These are phyloP conservation scores for Microcyclospora tardicrescens DNA, from an alignment of 2,329 filamentous ascomycete species.

Conservation along the genomic window DNA sequence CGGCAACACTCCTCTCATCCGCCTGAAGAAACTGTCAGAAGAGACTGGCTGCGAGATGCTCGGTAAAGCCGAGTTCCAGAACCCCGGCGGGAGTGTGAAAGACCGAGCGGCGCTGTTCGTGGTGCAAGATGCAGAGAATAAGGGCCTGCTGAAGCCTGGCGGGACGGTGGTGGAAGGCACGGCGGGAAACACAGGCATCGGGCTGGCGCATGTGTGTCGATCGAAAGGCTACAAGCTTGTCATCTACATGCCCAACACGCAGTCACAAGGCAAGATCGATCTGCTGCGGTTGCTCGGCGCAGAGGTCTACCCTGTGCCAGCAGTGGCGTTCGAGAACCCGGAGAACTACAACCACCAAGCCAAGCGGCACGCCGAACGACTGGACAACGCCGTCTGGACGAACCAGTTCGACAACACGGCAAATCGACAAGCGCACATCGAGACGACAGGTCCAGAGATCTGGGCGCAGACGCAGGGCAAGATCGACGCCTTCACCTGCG, in stretches of 20 bases:
- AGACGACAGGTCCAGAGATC: constrained; percentile 95
- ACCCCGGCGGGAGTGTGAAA: constrained; percentile 91
- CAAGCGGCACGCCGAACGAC: constrained; percentile 67
- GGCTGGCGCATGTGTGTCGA: constrained; percentile 89
- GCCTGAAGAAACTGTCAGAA: constrained; percentile 73
- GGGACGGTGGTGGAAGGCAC: constrained; percentile 96
- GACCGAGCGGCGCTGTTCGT: constrained; percentile 92
- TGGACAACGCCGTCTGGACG: constrained; percentile 91
- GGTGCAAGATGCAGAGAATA: constrained; percentile 84
- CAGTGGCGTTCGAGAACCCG: constrained; percentile 88
- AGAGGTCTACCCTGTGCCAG: constrained; percentile 90
- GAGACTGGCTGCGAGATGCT: constrained; percentile 88
- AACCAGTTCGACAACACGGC: constrained; percentile 98
- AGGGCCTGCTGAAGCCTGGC: constrained; percentile 65
- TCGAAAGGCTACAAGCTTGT: constrained; percentile 85
- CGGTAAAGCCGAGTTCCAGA: constrained; percentile 97
- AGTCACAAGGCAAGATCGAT: constrained; percentile 96
- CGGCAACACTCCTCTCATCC: constrained; percentile 91
- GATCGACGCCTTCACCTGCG: constrained; percentile 88
- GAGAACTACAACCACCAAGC: constrained; percentile 98
- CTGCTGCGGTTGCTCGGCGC: constrained; percentile 80
- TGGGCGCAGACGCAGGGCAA: constrained; percentile 82
- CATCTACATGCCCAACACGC: constrained; percentile 99
- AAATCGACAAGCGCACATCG: constrained; percentile 85
- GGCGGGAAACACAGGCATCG: constrained; percentile 95